Evolutionary conservation across 768 basidiomycete species (phyloP).

Genomic region (Suillus plorans): DNA sequence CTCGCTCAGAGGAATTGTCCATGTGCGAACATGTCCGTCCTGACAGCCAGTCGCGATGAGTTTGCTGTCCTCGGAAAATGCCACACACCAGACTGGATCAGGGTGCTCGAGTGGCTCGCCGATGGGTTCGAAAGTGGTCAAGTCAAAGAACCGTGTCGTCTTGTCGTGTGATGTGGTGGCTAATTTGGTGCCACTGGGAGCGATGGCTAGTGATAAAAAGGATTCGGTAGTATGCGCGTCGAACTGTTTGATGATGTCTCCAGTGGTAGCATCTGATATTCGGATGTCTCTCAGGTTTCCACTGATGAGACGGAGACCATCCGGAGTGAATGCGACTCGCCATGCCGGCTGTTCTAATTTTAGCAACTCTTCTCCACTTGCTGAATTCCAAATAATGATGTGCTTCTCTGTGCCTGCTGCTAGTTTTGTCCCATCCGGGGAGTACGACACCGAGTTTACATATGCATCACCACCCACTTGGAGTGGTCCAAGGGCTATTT

Average conservation of each 20-base stretch:
- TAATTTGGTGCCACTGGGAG: neutral
- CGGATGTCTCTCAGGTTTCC: neutral
- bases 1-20: neutral
- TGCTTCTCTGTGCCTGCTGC: neutral
- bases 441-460: neutral
- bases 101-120: neutral
- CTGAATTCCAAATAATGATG: neutral
- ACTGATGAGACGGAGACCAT: neutral
- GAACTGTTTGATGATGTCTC: neutral
- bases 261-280: neutral
- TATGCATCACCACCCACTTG: neutral
- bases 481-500: neutral
- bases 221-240: neutral
- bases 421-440: neutral
- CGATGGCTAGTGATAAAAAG: neutral
- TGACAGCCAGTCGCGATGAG: neutral
- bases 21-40: neutral
- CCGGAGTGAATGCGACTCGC: neutral
- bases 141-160: neutral
- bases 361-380: neutral
- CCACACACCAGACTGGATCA: neutral
- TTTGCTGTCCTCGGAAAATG: neutral
- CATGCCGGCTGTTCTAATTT: neutral
- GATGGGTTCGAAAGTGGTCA: neutral
- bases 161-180: neutral